A percentile compares a stretch with the other conserved stretches of the same genome.
phyloP scores from a whole-genome alignment of 345 rosid genomes.

The Carallia brachiata region DNA sequence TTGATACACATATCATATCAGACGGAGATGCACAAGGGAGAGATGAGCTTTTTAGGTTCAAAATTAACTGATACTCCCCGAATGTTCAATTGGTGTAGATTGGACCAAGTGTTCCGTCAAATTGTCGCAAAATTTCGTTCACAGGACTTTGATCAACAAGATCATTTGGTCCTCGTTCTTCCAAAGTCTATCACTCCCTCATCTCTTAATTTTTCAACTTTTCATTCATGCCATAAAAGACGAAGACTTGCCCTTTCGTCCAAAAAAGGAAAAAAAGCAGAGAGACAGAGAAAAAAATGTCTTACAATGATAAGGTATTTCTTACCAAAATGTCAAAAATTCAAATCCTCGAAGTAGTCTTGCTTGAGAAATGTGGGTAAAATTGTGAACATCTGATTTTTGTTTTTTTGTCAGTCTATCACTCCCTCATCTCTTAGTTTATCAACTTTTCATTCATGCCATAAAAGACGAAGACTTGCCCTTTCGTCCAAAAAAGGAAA shows the following conservation, averaged over 20 bases:
- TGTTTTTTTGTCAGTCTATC: constrained; percentile 10
- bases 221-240: constrained; percentile 1
- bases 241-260: background rate
- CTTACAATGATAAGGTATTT: no score
- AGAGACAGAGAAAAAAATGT: no score
- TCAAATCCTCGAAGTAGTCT: no score
- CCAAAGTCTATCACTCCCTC: constrained; percentile 36
- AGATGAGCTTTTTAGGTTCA: background rate
- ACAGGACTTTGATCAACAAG: background rate
- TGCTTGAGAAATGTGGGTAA: no score
- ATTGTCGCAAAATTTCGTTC: background rate
- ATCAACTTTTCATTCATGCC: background rate
- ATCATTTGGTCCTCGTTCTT: constrained; percentile 42
- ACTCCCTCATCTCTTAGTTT: constrained; percentile 16
- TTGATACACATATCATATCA: constrained; percentile 6
- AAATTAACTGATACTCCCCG: constrained; percentile 1
- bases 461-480: constrained; percentile 1
- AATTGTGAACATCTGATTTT: no score
- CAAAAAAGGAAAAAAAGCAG: no score
- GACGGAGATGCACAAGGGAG: background rate
- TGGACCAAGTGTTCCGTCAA: constrained; percentile 15
- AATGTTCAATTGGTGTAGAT: constrained; percentile 27
- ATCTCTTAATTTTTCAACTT: constrained; percentile 6
- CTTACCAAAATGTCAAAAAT: no score
- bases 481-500: background rate